These are phyloP conservation scores for Penstemon barbatus DNA, from an alignment of 257 asterid species.

Conservation along the genomic window DNA sequence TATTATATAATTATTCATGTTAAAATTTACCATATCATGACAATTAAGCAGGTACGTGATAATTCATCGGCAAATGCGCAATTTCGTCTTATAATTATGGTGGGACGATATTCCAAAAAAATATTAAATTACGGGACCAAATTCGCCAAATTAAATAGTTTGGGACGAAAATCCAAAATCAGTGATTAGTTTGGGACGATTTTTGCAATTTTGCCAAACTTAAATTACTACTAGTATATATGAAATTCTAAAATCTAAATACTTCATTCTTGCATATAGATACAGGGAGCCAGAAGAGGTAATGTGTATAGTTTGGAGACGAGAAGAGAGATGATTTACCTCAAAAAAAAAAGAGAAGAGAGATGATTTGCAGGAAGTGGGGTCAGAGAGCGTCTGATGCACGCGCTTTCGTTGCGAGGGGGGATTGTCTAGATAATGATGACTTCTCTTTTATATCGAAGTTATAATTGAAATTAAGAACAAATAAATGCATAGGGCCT, in stretches of 20 bases:
- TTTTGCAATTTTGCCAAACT: too few species aligned
- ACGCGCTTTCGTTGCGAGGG: slow-evolving; percentile 5
- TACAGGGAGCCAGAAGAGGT: slow-evolving; percentile 1
- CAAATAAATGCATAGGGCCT: neutral
- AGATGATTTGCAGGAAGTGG: slow-evolving; percentile 36
- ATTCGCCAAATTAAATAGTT: too few species aligned
- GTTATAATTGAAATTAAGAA: neutral
- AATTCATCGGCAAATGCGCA: too few species aligned
- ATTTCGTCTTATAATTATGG: too few species aligned
- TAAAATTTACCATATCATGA: too few species aligned
- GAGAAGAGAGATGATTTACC: slow-evolving; percentile 28
- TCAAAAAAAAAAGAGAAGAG: too few species aligned
- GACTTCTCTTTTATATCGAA: neutral
- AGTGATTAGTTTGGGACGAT: too few species aligned
- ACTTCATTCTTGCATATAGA: slow-evolving; percentile 14
- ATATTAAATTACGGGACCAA: too few species aligned
- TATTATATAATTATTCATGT: too few species aligned
- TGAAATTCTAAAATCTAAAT: slow-evolving; percentile 23
- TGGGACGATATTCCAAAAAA: too few species aligned
- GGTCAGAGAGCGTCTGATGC: slow-evolving; percentile 38
- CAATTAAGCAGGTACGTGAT: too few species aligned
- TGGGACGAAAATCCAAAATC: too few species aligned
- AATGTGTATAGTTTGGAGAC: slow-evolving; percentile 30
- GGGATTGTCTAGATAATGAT: neutral
- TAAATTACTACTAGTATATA: neutral